Evolutionary conservation across 2,329 filamentous ascomycete genomes (phyloP), one percentile per base, ranked within the genome.

Genomic region (Rhexocercosporidium sp.): DNA sequence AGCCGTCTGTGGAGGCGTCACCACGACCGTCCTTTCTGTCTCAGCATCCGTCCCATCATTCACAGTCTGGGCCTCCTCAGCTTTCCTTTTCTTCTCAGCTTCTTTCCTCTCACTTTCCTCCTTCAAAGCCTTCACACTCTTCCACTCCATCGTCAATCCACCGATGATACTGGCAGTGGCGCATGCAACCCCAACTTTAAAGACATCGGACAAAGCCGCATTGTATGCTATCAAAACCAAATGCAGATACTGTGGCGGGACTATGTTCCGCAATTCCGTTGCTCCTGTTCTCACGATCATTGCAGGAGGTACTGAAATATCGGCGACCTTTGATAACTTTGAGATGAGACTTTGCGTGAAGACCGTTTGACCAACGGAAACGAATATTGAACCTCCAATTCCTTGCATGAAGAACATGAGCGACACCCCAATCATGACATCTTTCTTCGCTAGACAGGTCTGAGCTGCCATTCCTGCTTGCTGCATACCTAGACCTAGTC

Each of bases 171-270:
- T 84, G 9, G 89, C 65, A 8, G 80, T 80, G 0, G 83, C 81
- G 73, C 89, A 79, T 1, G 82, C 86, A 3, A 85, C 79, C 2
- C 80, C 80, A 0, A 82, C 82, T 70, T 86, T 86, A 73, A 86
- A 88, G 0, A 82, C 82, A 67, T 83, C 77, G 5, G 80, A 82
- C 27, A 90, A 73, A 0, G 85, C 83, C 7, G 74, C 67, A 72
- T 88, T 89, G 77, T 90, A 90, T 0, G 83, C 85, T 0, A 72
- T 46, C n/a, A 87, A 77, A 22, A 89, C 84, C 0, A 77, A 76
- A 1, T 71, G 64, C 1, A 88, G 72, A 68, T 78, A 81, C 49
- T 82, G 65, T 0, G 72, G 49, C 0, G 80, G 76, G 3, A 75
- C 66, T 1, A 74, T n/a, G 14, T 78, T 73, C 68, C 83, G 82